Percentiles rank a stretch among this genome's conserved stretches.
phyloP scores from a whole-genome alignment of 2,329 filamentous ascomycete species.

The Karstenula rhodostoma region DNA sequence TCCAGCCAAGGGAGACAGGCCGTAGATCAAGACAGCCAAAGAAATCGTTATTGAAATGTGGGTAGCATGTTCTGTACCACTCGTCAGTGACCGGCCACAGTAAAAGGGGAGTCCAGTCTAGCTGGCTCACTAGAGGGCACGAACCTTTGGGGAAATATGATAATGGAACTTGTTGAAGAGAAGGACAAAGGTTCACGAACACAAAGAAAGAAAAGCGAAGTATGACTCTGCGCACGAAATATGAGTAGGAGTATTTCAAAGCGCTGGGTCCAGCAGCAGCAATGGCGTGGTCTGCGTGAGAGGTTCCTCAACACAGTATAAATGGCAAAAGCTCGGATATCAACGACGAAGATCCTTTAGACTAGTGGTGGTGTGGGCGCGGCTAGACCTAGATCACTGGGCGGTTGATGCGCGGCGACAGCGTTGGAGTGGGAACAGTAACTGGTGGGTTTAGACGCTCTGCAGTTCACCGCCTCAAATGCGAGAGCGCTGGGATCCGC shows the following conservation, averaged over 20 bases:
- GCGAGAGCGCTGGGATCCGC: constrained; percentile 14
- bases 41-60: neutral
- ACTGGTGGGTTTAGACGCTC: constrained; percentile 25
- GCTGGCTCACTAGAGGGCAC: constrained; percentile 4
- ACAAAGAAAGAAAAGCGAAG: constrained; percentile 1
- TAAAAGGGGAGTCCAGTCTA: constrained; percentile 4
- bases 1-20: neutral
- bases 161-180: neutral
- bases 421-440: constrained; percentile 16
- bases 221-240: neutral
- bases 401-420: constrained; percentile 18
- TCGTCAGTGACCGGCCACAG: constrained; percentile 2
- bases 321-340: constrained; percentile 11
- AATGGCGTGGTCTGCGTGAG: constrained; percentile 17
- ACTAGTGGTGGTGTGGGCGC: constrained; percentile 8
- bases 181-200: neutral
- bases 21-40: constrained; percentile 1
- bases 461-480: constrained; percentile 31
- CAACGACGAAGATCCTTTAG: constrained; percentile 15
- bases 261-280: constrained; percentile 22
- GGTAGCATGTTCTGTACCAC: constrained; percentile 4
- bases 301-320: constrained; percentile 12
- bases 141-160: constrained; percentile 3
- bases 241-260: constrained; percentile 12
- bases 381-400: constrained; percentile 18